Evolutionary conservation across 2,329 filamentous ascomycete genomes (phyloP), one percentile per base, ranked within the genome.

Genomic region (Nemania bipapillata): DNA sequence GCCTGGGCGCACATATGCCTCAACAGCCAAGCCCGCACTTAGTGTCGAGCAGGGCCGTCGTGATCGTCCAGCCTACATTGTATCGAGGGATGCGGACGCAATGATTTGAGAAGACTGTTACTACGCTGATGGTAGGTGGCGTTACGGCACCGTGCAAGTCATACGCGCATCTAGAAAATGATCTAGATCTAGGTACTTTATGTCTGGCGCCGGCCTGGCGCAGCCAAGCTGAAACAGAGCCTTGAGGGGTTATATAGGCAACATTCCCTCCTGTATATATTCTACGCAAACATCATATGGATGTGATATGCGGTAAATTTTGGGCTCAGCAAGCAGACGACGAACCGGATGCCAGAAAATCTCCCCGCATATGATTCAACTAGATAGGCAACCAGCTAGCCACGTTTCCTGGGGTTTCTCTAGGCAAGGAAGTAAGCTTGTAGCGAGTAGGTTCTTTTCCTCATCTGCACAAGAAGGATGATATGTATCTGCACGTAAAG

Each of bases 351-450:
- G 12, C 45, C 42, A 66, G 47, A 35, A 55, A 65, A 55, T 52
- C 26, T 60, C 54, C 37, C 63, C 56, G 59, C 52, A 66, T 35
- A n/a, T 17, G 22, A 37, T 47, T 56, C 35, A 26, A 49, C 63
- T n/a, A 59, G 47, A 42, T 47, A 60, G 42, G 58, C 40, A 57
- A 20, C 49, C 35, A 55, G 52, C 55, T 50, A 45, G 50, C 63
- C 69, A 70, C 52, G 60, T 66, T 64, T 69, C 35, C 59, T 32
- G 56, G 57, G 60, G 57, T 59, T 63, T 52, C 42, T 35, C 45
- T 37, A n/a, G 17, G 11, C 12, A 32, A 6, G 15, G 11, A 32
- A 24, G 28, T 24, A 32, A 40, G 32, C 26, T 6, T 40, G 20
- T 30, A 22, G 42, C 30, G 30, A 50, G 47, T 15, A 3, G 47